These are phyloP conservation scores for Phtheirospermum japonicum DNA, from an alignment of 257 asterid species.

Conservation along the genomic window DNA sequence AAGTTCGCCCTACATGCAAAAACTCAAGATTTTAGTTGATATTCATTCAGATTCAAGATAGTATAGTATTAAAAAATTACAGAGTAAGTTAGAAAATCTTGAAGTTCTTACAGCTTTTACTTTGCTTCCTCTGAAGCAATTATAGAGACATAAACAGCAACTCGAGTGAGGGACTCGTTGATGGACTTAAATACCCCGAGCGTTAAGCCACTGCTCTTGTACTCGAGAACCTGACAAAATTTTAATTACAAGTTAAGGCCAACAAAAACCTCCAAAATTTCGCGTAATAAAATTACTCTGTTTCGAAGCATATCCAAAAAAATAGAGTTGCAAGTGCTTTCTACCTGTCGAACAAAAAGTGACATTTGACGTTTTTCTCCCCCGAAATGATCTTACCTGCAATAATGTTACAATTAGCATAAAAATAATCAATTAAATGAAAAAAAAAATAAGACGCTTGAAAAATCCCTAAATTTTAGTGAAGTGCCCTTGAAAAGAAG, in stretches of 20 bases:
- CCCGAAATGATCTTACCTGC: constrained; percentile 92
- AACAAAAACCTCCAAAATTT: background rate
- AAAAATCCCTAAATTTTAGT: constrained; percentile 31
- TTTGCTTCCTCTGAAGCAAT: constrained; percentile 96
- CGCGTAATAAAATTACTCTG: background rate
- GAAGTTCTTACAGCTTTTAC: constrained; percentile 83
- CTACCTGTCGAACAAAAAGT: constrained; percentile 74
- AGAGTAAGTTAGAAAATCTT: constrained; percentile 22
- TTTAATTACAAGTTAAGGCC: constrained; percentile 26
- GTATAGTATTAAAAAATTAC: background rate
- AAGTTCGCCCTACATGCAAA: constrained; percentile 71
- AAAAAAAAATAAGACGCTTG: constrained; percentile 12
- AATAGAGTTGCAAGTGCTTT: constrained; percentile 5
- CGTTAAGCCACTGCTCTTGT: constrained; percentile 76
- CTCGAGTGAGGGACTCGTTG: constrained; percentile 87
- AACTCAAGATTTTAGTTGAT: constrained; percentile 19
- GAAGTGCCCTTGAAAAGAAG: constrained; percentile 16
- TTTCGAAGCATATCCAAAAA: constrained; percentile 6
- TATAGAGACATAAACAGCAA: constrained; percentile 89
- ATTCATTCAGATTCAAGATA: constrained; percentile 16
- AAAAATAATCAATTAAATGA: constrained; percentile 17
- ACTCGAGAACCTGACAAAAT: constrained; percentile 65
- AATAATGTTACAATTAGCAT: constrained; percentile 26
- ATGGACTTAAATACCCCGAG: constrained; percentile 83
- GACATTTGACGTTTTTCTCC: constrained; percentile 97